Percentiles rank a stretch among this genome's conserved stretches.
phyloP scores from a whole-genome alignment of 768 basidiomycete species.

The Rossbeevera mucosa region DNA sequence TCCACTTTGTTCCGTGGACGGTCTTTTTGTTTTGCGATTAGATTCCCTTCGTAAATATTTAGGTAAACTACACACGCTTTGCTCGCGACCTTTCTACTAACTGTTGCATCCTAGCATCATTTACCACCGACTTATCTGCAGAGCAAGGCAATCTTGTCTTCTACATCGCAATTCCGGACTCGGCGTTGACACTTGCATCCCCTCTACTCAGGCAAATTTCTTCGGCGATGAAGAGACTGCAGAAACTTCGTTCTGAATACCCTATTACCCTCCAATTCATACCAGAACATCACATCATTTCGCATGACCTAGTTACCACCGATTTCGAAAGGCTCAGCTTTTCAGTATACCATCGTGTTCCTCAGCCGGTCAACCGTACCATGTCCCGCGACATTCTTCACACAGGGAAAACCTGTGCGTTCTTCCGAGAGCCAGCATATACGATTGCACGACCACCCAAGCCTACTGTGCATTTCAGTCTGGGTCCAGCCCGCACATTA shows the following conservation, averaged over 20 bases:
- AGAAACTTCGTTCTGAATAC: conserved; percentile 41
- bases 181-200: conserved; percentile 59
- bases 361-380: conserved; percentile 53
- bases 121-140: conserved; percentile 41
- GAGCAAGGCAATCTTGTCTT: conserved; percentile 48
- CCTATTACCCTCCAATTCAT: conserved; percentile 70
- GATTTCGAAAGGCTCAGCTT: conserved; percentile 50
- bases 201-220: conserved; percentile 66
- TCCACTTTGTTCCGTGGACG: conserved; percentile 43
- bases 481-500: conserved; percentile 38
- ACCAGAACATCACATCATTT: conserved; percentile 57
- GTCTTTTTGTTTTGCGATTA: conserved; percentile 59
- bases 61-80: conserved; percentile 33
- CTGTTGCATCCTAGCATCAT: conserved; percentile 37
- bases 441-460: conserved; percentile 49
- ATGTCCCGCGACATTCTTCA: conserved; percentile 52
- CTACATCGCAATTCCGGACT: conserved; percentile 62
- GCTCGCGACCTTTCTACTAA: neutral
- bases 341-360: conserved; percentile 70
- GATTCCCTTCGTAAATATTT: conserved; percentile 70
- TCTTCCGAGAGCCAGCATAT: conserved; percentile 64
- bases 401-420: conserved; percentile 36
- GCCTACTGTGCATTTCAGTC: conserved; percentile 34
- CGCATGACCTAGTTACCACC: conserved; percentile 19
- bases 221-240: conserved; percentile 54